phyloP scores from a whole-genome alignment of 768 basidiomycete genomes.

The Trichaptum fuscoviolaceum region DNA sequence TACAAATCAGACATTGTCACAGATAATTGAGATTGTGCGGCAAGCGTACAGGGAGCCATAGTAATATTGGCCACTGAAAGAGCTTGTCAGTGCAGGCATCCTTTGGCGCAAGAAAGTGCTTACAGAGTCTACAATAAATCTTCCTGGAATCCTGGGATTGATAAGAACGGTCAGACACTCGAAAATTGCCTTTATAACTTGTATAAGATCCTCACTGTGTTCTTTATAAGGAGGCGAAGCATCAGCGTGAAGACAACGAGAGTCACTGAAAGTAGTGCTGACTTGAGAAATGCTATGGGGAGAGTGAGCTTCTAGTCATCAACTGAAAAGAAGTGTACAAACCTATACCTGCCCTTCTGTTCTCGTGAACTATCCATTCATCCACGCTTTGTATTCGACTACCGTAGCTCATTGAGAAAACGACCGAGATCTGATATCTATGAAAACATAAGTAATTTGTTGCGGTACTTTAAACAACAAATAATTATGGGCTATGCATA shows the following conservation, averaged over 20 bases:
- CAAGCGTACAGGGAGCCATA: conserved; percentile 10
- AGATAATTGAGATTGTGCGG: neutral
- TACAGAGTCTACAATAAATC: conserved; percentile 10
- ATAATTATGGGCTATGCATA: conserved; percentile 8
- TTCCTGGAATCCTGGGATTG: conserved; percentile 5
- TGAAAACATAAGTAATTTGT: too few species aligned
- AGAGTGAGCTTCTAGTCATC: neutral
- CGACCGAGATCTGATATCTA: conserved; percentile 41
- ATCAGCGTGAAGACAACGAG: neutral
- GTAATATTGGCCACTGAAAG: conserved; percentile 10
- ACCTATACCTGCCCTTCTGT: conserved; percentile 27
- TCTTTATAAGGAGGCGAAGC: neutral
- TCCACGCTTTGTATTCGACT: conserved; percentile 37
- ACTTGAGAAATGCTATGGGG: neutral
- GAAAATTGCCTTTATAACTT: neutral
- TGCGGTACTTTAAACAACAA: too few species aligned
- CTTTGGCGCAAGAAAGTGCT: neutral
- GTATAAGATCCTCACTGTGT: neutral
- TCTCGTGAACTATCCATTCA: conserved; percentile 44
- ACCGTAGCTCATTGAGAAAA: conserved; percentile 39
- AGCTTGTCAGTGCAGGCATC: neutral
- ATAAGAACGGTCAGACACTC: neutral
- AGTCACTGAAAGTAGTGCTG: neutral
- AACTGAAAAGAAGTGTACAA: neutral
- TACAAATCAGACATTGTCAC: conserved; percentile 1